A percentile compares a stretch with the other conserved stretches of the same genome.
Evolutionary conservation across 23 red algal species (phyloP).

Genomic region (Cyanidiococcus yangmingshanensis): DNA sequence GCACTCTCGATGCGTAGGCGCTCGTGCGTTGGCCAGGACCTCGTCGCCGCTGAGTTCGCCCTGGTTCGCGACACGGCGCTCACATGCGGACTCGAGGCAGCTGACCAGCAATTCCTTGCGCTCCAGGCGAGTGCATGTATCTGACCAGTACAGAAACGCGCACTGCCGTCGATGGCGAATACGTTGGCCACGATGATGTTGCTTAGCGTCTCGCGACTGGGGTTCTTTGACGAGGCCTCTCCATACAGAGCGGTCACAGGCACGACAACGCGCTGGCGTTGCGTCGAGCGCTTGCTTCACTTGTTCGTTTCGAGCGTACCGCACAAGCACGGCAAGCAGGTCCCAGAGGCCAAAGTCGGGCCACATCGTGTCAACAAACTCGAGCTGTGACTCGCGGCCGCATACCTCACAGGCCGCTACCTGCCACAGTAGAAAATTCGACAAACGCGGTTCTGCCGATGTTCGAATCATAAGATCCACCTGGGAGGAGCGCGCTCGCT

Average conservation of each 20-base stretch:
- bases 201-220: too few species aligned
- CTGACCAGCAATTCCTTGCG: neutral
- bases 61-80: too few species aligned
- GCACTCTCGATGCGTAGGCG: too few species aligned
- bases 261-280: neutral
- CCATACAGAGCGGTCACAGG: neutral
- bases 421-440: slow-evolving; percentile 83
- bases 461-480: slow-evolving; percentile 68
- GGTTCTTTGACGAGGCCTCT: too few species aligned
- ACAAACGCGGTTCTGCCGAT: slow-evolving; percentile 67
- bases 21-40: too few species aligned
- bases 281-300: neutral
- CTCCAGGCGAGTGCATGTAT: neutral
- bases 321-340: slow-evolving; percentile 48
- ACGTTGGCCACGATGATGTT: too few species aligned
- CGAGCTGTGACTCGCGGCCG: slow-evolving; percentile 17
- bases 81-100: too few species aligned
- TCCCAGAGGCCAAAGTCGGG: slow-evolving; percentile 72
- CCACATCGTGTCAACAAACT: slow-evolving; percentile 72
- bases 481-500: neutral
- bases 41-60: too few species aligned
- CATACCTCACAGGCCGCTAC: neutral
- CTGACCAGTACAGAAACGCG: neutral
- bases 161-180: neutral
- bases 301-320: slow-evolving; percentile 23